Conservation (phyloP, 1,284 basidiomycete species). For the Apiotrichum porosum region DNA sequence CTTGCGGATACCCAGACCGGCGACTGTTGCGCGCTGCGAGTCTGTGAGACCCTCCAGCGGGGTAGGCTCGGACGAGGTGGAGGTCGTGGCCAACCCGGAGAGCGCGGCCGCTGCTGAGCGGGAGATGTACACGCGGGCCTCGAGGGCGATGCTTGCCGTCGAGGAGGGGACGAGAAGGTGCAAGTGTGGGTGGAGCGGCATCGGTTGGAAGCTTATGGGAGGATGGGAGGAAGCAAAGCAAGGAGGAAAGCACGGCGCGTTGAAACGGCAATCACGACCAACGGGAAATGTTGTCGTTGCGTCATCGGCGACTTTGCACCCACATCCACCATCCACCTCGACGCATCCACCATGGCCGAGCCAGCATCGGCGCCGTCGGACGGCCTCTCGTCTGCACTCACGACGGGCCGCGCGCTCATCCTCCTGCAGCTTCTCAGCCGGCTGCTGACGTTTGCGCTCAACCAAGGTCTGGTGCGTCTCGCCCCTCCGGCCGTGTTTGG, state of each 20-base stretch:
- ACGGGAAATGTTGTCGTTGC: not conserved
- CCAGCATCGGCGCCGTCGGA: not conserved
- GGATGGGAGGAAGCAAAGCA: no score
- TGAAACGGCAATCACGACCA: not conserved
- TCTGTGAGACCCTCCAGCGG: not conserved
- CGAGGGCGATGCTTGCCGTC: conserved; percentile 21
- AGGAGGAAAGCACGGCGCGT: not conserved
- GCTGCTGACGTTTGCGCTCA: conserved; percentile 77
- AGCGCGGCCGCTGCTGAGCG: not conserved
- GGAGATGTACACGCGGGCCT: conserved; percentile 37
- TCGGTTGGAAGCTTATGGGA: no score
- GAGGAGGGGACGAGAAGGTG: conserved; percentile 34
- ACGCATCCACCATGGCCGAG: not conserved
- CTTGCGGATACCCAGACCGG: conserved; percentile 10
- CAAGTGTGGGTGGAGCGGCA: conserved; percentile 28
- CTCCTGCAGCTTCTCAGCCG: conserved; percentile 80
- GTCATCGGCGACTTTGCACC: no score
- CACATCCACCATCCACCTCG: not conserved
- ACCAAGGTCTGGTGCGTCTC: conserved; percentile 75
- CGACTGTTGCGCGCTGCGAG: not conserved
- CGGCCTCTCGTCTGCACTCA: not conserved
- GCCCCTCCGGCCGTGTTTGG: conserved; percentile 82
- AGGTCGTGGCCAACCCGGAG: not conserved
- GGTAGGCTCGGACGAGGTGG: not conserved
- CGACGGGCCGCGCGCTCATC: conserved; percentile 65